These are phyloP conservation scores for Hypoxylon cercidicola DNA, from an alignment of 495 filamentous ascomycete genomes.

Conservation along the genomic window DNA sequence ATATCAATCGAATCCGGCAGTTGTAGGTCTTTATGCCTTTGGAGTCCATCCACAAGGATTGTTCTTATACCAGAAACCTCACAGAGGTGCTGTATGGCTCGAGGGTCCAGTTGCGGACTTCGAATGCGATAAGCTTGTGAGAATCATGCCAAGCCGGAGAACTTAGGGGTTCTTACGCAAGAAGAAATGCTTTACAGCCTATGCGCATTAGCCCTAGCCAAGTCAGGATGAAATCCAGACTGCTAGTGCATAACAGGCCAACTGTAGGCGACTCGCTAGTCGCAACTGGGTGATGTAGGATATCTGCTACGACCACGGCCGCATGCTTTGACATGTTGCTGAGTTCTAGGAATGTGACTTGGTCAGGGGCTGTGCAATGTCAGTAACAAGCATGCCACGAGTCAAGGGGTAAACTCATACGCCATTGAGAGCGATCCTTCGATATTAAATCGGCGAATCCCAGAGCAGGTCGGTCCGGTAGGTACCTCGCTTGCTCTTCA, in stretches of 20 bases:
- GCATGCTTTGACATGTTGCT: constrained; percentile 21
- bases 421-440: neutral
- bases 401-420: constrained; percentile 3
- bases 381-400: neutral
- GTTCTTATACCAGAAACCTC: constrained; percentile 32
- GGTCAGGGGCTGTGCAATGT: constrained; percentile 17
- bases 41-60: constrained; percentile 25
- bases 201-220: constrained; percentile 64
- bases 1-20: constrained; percentile 1
- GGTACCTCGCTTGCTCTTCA: constrained; percentile 49
- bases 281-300: neutral
- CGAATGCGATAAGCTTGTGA: neutral
- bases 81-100: constrained; percentile 59
- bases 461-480: constrained; percentile 52
- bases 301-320: constrained; percentile 9
- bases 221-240: constrained; percentile 58
- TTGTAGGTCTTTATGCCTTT: constrained; percentile 8
- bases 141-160: neutral
- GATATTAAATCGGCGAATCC: constrained; percentile 51
- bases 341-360: constrained; percentile 28
- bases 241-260: constrained; percentile 61
- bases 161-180: constrained; percentile 52
- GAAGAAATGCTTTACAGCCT: constrained; percentile 60
- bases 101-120: constrained; percentile 60
- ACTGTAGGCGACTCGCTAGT: constrained; percentile 38